These are phyloP conservation scores for Pythium rhizo-oryzae DNA, from an alignment of 352 stramenopile genomes.

Conservation along the genomic window DNA sequence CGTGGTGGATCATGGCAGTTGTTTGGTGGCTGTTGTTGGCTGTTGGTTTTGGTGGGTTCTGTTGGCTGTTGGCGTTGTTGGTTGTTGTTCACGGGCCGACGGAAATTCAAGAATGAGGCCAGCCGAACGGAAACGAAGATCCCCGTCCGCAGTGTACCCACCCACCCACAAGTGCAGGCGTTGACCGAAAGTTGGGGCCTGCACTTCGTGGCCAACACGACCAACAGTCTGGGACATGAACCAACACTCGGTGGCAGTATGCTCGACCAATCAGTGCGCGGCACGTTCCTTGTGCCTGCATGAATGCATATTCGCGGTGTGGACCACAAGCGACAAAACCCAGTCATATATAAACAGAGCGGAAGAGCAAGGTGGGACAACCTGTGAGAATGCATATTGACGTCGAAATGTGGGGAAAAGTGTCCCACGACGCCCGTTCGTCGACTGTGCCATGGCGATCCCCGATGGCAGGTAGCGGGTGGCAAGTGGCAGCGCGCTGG, in stretches of 20 bases:
- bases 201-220: background rate
- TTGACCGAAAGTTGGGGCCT: background rate
- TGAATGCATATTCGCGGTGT: background rate
- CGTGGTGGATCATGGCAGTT: conserved; percentile 5
- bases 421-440: conserved; percentile 1
- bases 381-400: conserved; percentile 10
- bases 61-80: background rate
- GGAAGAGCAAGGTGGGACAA: background rate
- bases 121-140: background rate
- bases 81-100: background rate
- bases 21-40: background rate
- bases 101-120: background rate
- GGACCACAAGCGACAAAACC: background rate
- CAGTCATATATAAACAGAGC: background rate
- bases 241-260: background rate
- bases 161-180: too few species aligned
- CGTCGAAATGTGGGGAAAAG: background rate
- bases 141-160: background rate
- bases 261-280: background rate
- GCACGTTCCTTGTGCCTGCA: background rate
- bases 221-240: conserved; percentile 1
- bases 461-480: too few species aligned
- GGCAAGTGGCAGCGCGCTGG: too few species aligned
- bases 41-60: background rate
- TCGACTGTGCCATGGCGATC: background rate